phyloP scores from a whole-genome alignment of 2,329 filamentous ascomycete species.

The Madurella mycetomatis region DNA sequence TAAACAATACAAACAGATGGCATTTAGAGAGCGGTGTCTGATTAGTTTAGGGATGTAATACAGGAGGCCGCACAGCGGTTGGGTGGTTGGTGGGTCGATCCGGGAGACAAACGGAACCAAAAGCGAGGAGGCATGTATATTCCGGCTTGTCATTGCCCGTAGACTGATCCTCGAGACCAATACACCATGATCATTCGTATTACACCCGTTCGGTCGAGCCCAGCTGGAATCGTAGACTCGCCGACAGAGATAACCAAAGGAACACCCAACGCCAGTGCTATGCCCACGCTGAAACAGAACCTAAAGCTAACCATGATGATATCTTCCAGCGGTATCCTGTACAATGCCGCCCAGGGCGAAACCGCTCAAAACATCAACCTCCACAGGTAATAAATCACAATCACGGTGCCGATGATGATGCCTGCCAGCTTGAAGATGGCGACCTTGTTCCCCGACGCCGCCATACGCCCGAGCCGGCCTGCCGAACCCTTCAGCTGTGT shows the following conservation, averaged over 20 bases:
- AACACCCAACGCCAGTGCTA: conserved; percentile 31
- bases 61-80: neutral
- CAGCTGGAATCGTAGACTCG: neutral
- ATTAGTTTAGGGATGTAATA: neutral
- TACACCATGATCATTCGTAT: neutral
- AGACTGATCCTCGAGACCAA: neutral
- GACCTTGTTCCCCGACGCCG: conserved; percentile 81
- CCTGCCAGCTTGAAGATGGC: conserved; percentile 85
- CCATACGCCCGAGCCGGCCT: conserved; percentile 80
- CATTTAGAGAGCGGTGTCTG: neutral
- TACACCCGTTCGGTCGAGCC: neutral
- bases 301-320: neutral
- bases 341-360: neutral
- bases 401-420: conserved; percentile 68
- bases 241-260: neutral
- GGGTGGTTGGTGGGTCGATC: neutral
- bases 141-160: neutral
- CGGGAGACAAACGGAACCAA: neutral
- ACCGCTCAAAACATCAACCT: conserved; percentile 55
- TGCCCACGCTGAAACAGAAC: conserved; percentile 20
- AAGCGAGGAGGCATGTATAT: neutral
- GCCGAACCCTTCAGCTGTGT: conserved; percentile 81
- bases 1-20: neutral
- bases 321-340: neutral
- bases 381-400: conserved; percentile 71